phyloP scores from a whole-genome alignment of 768 basidiomycete genomes.

The Tephrocybe sp. region DNA sequence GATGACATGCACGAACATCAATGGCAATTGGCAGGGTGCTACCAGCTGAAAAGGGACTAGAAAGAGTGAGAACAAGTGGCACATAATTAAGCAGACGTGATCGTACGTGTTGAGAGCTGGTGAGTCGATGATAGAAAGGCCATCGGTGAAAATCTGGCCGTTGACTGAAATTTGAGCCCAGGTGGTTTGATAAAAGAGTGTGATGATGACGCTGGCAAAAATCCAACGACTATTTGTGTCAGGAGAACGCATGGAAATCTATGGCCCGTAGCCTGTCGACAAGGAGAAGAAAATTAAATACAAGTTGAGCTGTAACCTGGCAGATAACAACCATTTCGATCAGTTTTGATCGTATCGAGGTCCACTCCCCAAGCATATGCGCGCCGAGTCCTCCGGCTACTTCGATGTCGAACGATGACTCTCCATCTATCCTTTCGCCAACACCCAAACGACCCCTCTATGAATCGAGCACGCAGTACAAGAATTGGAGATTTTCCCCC shows the following conservation, averaged over 20 bases:
- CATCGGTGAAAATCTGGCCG: constrained; percentile 33
- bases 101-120: constrained; percentile 32
- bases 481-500: constrained; percentile 86
- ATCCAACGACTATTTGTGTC: not conserved
- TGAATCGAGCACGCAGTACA: constrained; percentile 78
- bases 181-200: not conserved
- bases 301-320: too few species aligned
- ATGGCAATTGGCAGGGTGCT: constrained; percentile 25
- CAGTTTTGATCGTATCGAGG: too few species aligned
- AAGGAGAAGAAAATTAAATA: too few species aligned
- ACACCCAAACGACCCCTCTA: constrained; percentile 51
- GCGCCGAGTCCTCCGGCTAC: too few species aligned
- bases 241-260: too few species aligned
- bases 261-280: too few species aligned
- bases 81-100: not conserved
- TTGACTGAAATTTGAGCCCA: constrained; percentile 22
- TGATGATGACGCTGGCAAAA: not conserved
- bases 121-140: constrained; percentile 36
- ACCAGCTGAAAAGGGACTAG: constrained; percentile 28
- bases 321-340: too few species aligned
- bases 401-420: constrained; percentile 3
- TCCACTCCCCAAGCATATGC: too few species aligned
- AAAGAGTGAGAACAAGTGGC: not conserved
- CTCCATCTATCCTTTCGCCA: not conserved
- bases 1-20: too few species aligned